A percentile compares a stretch with the other conserved stretches of the same genome.
phyloP scores from a whole-genome alignment of 1,284 basidiomycete species.

The Porodaedalea pini region DNA sequence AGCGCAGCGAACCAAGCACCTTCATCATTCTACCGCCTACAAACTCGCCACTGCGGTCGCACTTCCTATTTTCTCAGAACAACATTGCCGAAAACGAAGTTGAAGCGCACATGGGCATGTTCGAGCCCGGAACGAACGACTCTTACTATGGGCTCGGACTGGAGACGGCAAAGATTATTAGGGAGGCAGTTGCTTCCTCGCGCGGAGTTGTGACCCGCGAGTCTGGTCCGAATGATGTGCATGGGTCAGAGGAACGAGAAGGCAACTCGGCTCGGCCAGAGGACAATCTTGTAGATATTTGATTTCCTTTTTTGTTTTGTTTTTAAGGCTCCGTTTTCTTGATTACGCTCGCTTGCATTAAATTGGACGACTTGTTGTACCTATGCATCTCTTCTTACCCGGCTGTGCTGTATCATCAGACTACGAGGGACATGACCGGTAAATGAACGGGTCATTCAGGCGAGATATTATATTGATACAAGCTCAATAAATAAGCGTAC shows the following conservation, averaged over 20 bases:
- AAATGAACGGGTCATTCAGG: too few relatives aligned
- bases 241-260: neutral
- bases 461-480: too few relatives aligned
- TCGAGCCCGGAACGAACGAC: conserved; percentile 78
- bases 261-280: neutral
- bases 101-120: conserved; percentile 88
- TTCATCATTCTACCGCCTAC: conserved; percentile 73
- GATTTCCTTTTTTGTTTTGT: neutral
- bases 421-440: too few relatives aligned
- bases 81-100: conserved; percentile 74
- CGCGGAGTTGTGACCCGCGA: conserved; percentile 25
- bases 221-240: conserved; percentile 10
- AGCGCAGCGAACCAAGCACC: conserved; percentile 53
- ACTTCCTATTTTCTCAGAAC: conserved; percentile 66
- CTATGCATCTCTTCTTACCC: too few relatives aligned
- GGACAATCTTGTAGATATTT: conserved; percentile 12
- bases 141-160: conserved; percentile 87
- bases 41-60: conserved; percentile 44
- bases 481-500: too few relatives aligned
- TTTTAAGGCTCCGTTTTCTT: neutral
- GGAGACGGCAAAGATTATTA: conserved; percentile 54
- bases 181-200: conserved; percentile 44
- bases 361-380: too few relatives aligned
- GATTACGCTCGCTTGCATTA: neutral
- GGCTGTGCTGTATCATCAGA: too few relatives aligned